A percentile compares a stretch with the other conserved stretches of the same genome.
Evolutionary conservation across 305 asterid genomes (phyloP).

Genomic region (Fraxinus sp.): DNA sequence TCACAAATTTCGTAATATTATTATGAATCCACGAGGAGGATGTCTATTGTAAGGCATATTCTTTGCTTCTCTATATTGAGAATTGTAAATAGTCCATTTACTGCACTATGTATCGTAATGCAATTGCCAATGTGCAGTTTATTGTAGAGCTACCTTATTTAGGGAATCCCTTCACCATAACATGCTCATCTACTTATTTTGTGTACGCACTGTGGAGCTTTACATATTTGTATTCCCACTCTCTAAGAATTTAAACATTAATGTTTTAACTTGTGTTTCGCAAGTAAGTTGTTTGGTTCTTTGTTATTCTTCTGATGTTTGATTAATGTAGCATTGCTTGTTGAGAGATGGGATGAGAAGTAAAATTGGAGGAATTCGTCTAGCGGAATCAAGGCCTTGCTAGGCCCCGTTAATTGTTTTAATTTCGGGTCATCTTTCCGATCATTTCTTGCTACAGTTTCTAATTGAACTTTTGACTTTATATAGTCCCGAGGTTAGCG

Average conservation of each 20-base stretch:
- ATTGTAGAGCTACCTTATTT: constrained; percentile 20
- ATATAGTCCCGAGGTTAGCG: too few species aligned
- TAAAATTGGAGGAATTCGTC: neutral
- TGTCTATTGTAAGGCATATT: constrained; percentile 7
- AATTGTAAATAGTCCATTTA: constrained; percentile 32
- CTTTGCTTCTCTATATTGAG: constrained; percentile 20
- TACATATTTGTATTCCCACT: neutral
- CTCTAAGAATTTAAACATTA: neutral
- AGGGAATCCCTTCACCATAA: neutral
- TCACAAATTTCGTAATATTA: constrained; percentile 16
- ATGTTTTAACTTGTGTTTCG: neutral
- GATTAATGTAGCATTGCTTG: neutral
- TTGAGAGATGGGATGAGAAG: neutral
- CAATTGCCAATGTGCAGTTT: constrained; percentile 15
- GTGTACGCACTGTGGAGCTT: neutral
- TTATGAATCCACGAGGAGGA: constrained; percentile 4
- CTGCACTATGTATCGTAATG: constrained; percentile 10
- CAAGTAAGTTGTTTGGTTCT: neutral
- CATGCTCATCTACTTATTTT: neutral
- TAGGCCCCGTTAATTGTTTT: neutral
- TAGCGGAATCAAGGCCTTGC: neutral
- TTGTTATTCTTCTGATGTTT: neutral
- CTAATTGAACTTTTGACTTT: too few species aligned
- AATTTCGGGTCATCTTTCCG: neutral
- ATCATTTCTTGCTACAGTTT: neutral